Conservation (phyloP, 2,329 filamentous ascomycete genomes). For the Fusarium transvaalense region DNA sequence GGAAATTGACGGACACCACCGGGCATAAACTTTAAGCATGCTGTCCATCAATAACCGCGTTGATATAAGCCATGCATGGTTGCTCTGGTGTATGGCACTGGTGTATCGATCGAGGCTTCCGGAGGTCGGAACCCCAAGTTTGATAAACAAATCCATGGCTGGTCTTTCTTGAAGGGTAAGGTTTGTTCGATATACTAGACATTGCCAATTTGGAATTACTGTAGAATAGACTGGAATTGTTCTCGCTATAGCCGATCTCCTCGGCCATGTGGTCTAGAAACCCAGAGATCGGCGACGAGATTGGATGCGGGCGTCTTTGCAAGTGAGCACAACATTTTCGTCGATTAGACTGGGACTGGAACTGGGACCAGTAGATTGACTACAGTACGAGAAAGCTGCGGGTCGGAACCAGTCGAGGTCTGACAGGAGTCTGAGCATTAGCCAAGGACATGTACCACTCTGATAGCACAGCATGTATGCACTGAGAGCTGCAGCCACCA, state of each 20-base stretch:
- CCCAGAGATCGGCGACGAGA: conserved; percentile 17
- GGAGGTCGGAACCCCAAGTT: conserved; percentile 7
- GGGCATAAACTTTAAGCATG: conserved; percentile 20
- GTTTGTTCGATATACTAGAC: conserved; percentile 13
- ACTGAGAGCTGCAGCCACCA: conserved; percentile 37
- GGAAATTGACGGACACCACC: conserved; percentile 29
- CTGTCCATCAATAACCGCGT: conserved; percentile 10
- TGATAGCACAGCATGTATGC: conserved; percentile 39
- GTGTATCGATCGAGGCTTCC: conserved; percentile 21
- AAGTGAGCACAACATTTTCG: conserved; percentile 36
- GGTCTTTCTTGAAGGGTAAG: conserved; percentile 1
- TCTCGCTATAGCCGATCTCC: conserved; percentile 26
- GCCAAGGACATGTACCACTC: conserved; percentile 23
- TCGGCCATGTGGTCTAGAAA: conserved; percentile 32
- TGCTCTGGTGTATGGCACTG: conserved; percentile 28
- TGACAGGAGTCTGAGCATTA: conserved; percentile 24
- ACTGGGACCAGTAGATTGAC: conserved; percentile 3
- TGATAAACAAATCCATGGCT: conserved; percentile 21
- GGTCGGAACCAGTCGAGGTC: conserved; percentile 37
- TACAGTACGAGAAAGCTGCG: conserved; percentile 32
- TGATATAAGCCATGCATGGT: conserved; percentile 32
- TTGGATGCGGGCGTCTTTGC: conserved; percentile 22
- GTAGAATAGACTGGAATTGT: conserved; percentile 9
- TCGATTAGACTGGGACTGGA: conserved; percentile 17
- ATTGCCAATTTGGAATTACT: neutral